Percentiles rank a stretch among this genome's conserved stretches.
These are phyloP conservation scores for Diaporthe caulivora DNA, from an alignment of 2,329 filamentous ascomycete species.

Conservation along the genomic window DNA sequence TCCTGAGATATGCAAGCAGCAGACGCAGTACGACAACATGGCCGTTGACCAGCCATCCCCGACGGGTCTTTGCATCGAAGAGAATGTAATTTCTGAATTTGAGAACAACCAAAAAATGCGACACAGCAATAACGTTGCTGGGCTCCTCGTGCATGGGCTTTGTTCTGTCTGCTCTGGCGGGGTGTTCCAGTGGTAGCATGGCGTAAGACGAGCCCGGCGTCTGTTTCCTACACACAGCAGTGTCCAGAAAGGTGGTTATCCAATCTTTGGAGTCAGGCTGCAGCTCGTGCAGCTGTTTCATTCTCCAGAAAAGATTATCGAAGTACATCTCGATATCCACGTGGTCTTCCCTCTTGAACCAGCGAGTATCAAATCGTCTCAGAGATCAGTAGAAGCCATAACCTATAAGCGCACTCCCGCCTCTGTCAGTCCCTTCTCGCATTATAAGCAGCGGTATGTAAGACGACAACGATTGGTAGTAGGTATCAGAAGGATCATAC, in stretches of 20 bases:
- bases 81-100: neutral
- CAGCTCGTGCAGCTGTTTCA: slow-evolving; percentile 16
- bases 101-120: too few relatives aligned
- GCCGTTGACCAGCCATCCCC: neutral
- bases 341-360: neutral
- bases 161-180: neutral
- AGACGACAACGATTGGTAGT: neutral
- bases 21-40: neutral
- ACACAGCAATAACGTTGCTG: too few relatives aligned
- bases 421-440: neutral
- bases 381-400: neutral
- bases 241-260: neutral
- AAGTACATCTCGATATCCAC: neutral
- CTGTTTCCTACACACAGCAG: neutral
- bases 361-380: neutral
- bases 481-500: neutral
- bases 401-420: neutral
- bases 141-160: too few relatives aligned
- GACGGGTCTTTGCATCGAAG: neutral
- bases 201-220: neutral
- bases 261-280: neutral
- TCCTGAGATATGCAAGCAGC: neutral
- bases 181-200: neutral
- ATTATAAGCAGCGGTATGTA: neutral
- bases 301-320: neutral